Base-by-base conservation (phyloP, 208 protist species). In the Acanthamoeba royreba region DNA sequence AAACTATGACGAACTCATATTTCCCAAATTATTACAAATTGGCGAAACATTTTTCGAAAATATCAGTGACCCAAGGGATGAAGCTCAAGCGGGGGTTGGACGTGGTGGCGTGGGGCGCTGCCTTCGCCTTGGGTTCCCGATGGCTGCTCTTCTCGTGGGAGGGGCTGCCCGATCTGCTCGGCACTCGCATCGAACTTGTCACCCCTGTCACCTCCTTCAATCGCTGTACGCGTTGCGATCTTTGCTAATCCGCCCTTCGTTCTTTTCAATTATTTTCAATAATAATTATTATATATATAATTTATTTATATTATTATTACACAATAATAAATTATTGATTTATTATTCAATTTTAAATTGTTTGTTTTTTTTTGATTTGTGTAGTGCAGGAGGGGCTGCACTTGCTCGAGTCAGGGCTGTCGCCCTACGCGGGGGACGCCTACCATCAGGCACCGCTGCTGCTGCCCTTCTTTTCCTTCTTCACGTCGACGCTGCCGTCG, bases 381-480 rank as follows among this genome's bases (percentile, higher is more conserved):
- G n/a, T 28, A 93, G 88, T 93, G 88, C 25, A 93, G n/a, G 88
- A 93, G 52, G 88, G 88, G 13, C 66, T 93, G 7, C 43, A 77
- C 46, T 22, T 93, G 55, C 31, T 45, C 1, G 88, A 77, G 45
- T 63, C 52, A 19, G 66, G 66, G 28, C 63, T 83, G 61, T 93
- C 88, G 4, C 88, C 88, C 61, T 93, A 93, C 63, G 63, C 46
- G 28, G 88, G 88, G 4, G 88, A 93, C 58, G 88, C 66, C 46
- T 93, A 93, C 69, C 88, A 93, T 47, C 88, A 93, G 25, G 88
- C 88, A 25, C 88, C 88, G 19, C 88, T 93, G 28, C n/a, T 93
- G 63, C 42, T 93, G 42, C 43, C 40, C 25, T 93, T 93, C 69
- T 74, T 93, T 45, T 83, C 42, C 66, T 81, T 83, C 63, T 63